Percentiles rank a stretch among this genome's conserved stretches.
phyloP scores from a whole-genome alignment of 176 grass and related monocot genomes.

The Alloteropsis semialata region DNA sequence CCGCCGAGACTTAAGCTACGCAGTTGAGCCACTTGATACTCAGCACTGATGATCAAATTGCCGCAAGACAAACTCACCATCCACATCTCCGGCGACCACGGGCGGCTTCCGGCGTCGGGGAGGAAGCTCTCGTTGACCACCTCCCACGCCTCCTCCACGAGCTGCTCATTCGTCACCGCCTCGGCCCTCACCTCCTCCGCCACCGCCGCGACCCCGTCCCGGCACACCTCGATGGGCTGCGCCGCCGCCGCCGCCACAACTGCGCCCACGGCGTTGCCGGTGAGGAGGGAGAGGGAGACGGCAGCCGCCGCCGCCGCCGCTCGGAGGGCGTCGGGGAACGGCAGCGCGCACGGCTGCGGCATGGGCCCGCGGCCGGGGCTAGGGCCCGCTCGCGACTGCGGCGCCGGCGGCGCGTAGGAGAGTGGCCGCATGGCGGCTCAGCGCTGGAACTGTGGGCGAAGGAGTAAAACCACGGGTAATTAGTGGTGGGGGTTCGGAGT shows the following conservation, averaged over 20 bases:
- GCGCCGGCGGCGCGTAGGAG: constrained; percentile 13
- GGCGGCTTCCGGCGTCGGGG: constrained; percentile 50
- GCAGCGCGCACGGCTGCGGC: background rate
- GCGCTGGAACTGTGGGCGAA: background rate
- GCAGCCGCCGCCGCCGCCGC: constrained; percentile 50
- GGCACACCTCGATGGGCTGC: constrained; percentile 30
- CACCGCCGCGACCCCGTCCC: background rate
- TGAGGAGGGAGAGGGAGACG: constrained; percentile 57
- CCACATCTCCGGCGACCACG: constrained; percentile 85
- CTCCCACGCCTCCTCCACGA: constrained; percentile 96
- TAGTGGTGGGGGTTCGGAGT: background rate
- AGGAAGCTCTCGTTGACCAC: constrained; percentile 86
- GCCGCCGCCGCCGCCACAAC: background rate
- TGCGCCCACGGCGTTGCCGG: constrained; percentile 2
- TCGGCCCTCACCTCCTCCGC: constrained; percentile 38
- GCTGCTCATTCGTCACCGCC: constrained; percentile 65
- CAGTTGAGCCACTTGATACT: background rate
- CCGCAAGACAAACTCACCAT: constrained; percentile 33
- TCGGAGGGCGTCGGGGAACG: constrained; percentile 49
- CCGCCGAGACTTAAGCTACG: background rate
- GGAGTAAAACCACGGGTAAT: background rate
- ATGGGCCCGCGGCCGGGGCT: background rate
- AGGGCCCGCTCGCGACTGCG: background rate
- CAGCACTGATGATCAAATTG: background rate
- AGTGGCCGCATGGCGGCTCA: constrained; percentile 34